Base-by-base conservation (phyloP, 352 stramenopile genomes). In the Peronospora farinosa region DNA sequence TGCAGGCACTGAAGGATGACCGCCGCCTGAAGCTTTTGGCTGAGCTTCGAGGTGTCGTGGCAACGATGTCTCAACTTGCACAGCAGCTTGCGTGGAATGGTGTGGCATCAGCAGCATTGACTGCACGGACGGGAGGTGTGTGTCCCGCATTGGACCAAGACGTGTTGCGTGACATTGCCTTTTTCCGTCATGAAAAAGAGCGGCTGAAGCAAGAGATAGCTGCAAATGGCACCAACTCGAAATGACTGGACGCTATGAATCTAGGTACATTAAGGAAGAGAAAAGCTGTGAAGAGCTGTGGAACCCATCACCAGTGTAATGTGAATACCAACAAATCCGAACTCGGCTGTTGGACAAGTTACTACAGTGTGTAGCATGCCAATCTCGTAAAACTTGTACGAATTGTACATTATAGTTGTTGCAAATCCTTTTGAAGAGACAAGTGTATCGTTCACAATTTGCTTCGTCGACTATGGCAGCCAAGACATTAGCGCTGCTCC, bases 401-500 rank as follows among this genome's bases (percentile, higher is more conserved):
- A 32, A 1, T 12, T 32, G 28, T 32, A 32, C 7, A 32, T 10
- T 4, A 28, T 7, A n/a, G 52, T 55, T 55, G 52, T 55, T 55
- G 47, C 54, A 62, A 57, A 62, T 62, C 47, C 30, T 21, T 37
- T 45, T 38, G 41, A 43, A 15, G 9, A 54, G 51, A 54, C 27
- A 51, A 40, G 57, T 46, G 25, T 21, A 31, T 19, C 37, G 25
- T 28, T 32, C 27, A 21, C 36, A 32, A 54, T 60, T 30, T 27
- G 23, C 23, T 27, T 27, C 23, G 23, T 31, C 16, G 19, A 48
- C 28, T 12, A 75, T 75, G 66, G 63, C 63, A 19, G 49, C 62
- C 12, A 45, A 51, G 32, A 62, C 62, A 54, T 56, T 93, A 39
- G 41, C 58, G 53, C 57, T 78, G 57, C 65, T 93, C 51, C 83